Conservation (phyloP, 495 filamentous ascomycete species). For the Penicillium cosmopolitanum region DNA sequence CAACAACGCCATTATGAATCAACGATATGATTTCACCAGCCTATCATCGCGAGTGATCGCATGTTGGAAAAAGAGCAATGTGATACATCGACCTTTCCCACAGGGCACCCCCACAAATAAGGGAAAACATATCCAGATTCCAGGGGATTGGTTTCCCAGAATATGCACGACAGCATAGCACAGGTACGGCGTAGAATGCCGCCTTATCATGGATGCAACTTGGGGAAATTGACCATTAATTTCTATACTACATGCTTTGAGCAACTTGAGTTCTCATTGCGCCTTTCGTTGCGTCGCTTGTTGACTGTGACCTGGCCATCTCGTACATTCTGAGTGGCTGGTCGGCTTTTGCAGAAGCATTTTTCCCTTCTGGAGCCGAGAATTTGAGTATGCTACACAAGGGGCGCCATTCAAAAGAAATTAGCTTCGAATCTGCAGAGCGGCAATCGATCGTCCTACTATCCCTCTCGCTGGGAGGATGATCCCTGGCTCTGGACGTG, state of each 20-base stretch:
- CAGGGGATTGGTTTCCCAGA: slow-evolving; percentile 9
- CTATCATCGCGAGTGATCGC: slow-evolving; percentile 1
- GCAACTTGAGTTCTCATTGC: not conserved
- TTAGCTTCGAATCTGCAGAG: not conserved
- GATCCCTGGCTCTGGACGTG: slow-evolving; percentile 10
- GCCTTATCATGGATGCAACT: slow-evolving; percentile 19
- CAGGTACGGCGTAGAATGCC: slow-evolving; percentile 18
- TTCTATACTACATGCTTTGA: slow-evolving; percentile 4
- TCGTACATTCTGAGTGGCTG: slow-evolving; percentile 13
- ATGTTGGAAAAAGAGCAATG: slow-evolving; percentile 1
- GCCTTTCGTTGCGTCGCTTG: not conserved
- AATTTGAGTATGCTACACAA: slow-evolving; percentile 12
- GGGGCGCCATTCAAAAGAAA: not conserved
- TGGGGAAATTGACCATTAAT: not conserved
- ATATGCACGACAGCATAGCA: slow-evolving; percentile 26
- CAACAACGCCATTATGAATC: slow-evolving; percentile 8
- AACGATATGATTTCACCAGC: not conserved
- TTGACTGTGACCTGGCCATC: not conserved
- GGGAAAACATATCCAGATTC: slow-evolving; percentile 19
- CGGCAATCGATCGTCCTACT: slow-evolving; percentile 2
- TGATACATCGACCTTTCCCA: slow-evolving; percentile 17
- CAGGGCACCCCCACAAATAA: not conserved
- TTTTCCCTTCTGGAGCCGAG: slow-evolving; percentile 3
- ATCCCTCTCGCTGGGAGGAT: slow-evolving; percentile 1
- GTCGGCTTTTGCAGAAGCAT: not conserved